These are phyloP conservation scores for Acacia concinna DNA, from an alignment of 331 rosid species.

Conservation along the genomic window DNA sequence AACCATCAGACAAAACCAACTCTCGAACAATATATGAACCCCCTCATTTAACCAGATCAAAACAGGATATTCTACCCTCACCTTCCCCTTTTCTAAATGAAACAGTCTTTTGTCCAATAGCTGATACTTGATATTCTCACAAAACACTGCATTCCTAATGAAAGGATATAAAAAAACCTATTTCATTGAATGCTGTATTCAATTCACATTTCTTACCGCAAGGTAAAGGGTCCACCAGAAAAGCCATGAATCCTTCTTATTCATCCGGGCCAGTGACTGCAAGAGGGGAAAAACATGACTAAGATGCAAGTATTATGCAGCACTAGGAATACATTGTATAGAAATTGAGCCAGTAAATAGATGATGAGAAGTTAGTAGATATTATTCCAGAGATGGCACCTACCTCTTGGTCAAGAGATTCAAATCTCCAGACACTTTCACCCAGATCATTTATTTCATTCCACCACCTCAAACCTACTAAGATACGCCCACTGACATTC, in stretches of 20 bases:
- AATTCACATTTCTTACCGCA: conserved; percentile 48
- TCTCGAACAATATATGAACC: conserved; percentile 7
- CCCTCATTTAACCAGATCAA: not conserved
- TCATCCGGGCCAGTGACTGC: conserved; percentile 81
- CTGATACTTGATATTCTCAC: not conserved
- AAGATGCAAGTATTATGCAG: conserved; percentile 15
- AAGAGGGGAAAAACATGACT: conserved; percentile 29
- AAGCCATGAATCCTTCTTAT: conserved; percentile 91
- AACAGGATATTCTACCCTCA: not conserved
- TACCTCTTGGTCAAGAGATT: conserved; percentile 88
- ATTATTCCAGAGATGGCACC: conserved; percentile 18
- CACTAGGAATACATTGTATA: not conserved
- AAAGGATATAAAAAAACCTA: not conserved
- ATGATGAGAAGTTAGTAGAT: not conserved
- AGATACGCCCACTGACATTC: conserved; percentile 87
- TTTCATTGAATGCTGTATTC: not conserved
- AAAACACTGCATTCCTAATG: not conserved
- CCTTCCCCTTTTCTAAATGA: too few species aligned
- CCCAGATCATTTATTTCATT: conserved; percentile 85
- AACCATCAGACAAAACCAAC: not conserved
- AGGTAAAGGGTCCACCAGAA: conserved; percentile 88
- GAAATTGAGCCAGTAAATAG: not conserved
- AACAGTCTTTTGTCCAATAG: not conserved
- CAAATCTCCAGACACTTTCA: conserved; percentile 89
- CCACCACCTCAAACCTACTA: conserved; percentile 96